Base-by-base conservation (phyloP, 2,329 filamentous ascomycete genomes). In the Pseudopyricularia javanii region DNA sequence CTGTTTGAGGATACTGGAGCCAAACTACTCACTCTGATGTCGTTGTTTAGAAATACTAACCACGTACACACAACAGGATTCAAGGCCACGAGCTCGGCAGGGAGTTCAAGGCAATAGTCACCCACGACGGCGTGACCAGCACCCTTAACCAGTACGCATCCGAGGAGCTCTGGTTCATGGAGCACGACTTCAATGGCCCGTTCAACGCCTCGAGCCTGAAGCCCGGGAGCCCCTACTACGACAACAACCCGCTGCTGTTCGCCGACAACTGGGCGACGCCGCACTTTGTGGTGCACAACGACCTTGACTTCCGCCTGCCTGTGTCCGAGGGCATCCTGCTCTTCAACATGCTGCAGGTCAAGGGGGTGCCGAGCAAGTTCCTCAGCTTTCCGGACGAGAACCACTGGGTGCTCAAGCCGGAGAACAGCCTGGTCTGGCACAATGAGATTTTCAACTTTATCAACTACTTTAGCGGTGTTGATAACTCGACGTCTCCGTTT, bases 351-450 rank as follows among this genome's bases (percentile, higher is more conserved):
- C 68, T 87, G 33, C 84, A 88, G 66, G 74, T 74, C 47, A 70
- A 72, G 49, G 82, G 82, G 0, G 72, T 88, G 6, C 78, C 83
- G 35, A 85, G 80, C 59, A 76, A 80, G 57, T 80, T 86, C 57
- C 62, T 88, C 58, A 83, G 75, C 2, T 88, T 87, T 63, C 82
- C 82, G 0, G 83, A 87, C 62, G 84, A 88, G 66, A 85, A 85
- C 56, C 84, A 87, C 60, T 87, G 80, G 79, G 83, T 87, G 4
- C 60, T 86, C 47, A 82, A 85, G 59, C 79, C 74, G 2, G 83
- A 87, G 68, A 88, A 88, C 63, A 76, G 74, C 24, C 64, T 86
- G 45, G 68, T 85, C 51, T 88, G 84, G 84, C 82, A 87, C 63
- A 75, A 74, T 47, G 78, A 79, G 12, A 83, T 88, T 49, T 67